Evolutionary conservation across 139 green algal genomes (phyloP), one percentile per base, ranked within the genome.

Genomic region (Asterochloris sp.): DNA sequence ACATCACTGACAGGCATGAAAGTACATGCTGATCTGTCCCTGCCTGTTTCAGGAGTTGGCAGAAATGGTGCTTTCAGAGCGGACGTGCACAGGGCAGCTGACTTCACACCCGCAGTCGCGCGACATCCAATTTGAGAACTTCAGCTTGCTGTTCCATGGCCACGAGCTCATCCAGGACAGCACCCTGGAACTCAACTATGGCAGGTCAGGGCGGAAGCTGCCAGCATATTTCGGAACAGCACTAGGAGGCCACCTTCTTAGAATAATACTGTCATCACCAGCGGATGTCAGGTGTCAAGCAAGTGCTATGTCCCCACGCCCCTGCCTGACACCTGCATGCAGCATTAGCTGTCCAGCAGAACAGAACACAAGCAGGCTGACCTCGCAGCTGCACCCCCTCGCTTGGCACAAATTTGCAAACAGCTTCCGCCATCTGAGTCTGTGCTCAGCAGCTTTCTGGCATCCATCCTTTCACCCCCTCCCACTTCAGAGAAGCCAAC

Each of bases 111-210:
- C 92, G 13, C 88, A 96, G 82, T 91, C 87, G 6, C 83, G 93
- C 11, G 93, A 97, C 81, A 86, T 97, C 14, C 94, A 96, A 27
- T 88, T 97, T 23, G 89, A 94, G 27, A 90, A 79, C 74, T 94
- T 97, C 78, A 94, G 89, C 0, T 84, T 97, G 29, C 89, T 97
- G 0, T 97, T 94, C 83, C 91, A 97, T 64, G 94, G 94, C 0
- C 92, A 96, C 83, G 91, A 95, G 79, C 92, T 97, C 81, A 87
- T 97, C 23, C 68, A 78, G 47, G 94, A 97, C 83, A 89, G 88
- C 0, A 82, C 83, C 13, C 73, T 97, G 47, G 92, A 97, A 86
- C 87, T 97, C n/a, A 97, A 85, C 28, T 85, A 75, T 74, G 82
- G 82, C 82, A 82, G 82, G 82, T 85, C 28, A 76, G 79, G 21